phyloP scores from a whole-genome alignment of 768 basidiomycete genomes.

The Mycena filopes region DNA sequence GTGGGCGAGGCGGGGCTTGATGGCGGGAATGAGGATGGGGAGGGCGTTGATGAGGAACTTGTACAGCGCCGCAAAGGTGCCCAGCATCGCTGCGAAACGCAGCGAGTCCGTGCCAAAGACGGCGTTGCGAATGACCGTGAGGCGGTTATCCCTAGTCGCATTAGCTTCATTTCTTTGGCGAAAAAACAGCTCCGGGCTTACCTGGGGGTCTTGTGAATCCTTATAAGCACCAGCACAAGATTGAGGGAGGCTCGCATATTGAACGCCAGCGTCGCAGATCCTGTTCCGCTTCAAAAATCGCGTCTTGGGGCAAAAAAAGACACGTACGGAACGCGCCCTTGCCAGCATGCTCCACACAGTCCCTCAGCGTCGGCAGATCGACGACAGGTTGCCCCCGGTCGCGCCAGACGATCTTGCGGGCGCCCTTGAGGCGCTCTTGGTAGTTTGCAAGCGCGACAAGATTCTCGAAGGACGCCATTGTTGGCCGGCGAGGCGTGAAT shows the following conservation, averaged over 20 bases:
- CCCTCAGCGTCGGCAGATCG: conserved; percentile 69
- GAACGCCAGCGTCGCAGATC: conserved; percentile 84
- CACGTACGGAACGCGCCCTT: conserved; percentile 78
- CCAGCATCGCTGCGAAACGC: conserved; percentile 92
- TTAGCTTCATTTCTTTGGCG: not conserved
- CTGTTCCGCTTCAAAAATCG: conserved; percentile 50
- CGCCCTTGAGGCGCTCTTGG: conserved; percentile 77
- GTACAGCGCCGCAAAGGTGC: conserved; percentile 81
- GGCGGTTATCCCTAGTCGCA: conserved; percentile 39
- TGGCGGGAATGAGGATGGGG: conserved; percentile 71
- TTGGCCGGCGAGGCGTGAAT: not conserved
- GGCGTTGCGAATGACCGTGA: conserved; percentile 79
- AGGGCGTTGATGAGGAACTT: conserved; percentile 83
- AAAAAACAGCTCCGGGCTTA: too few relatives aligned
- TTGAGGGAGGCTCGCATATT: conserved; percentile 87
- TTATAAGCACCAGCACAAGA: conserved; percentile 78
- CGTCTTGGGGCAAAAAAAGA: conserved; percentile 6
- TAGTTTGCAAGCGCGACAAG: conserved; percentile 87
- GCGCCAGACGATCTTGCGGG: conserved; percentile 85
- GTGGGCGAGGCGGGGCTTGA: conserved; percentile 68
- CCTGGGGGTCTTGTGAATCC: conserved; percentile 75
- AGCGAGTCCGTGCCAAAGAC: conserved; percentile 86
- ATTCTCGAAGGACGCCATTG: conserved; percentile 84
- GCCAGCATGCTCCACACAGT: conserved; percentile 77
- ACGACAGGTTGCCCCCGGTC: conserved; percentile 81